Evolutionary conservation across 768 basidiomycete species (phyloP), one percentile per base, ranked within the genome.

Genomic region (Favolaschia claudopus): DNA sequence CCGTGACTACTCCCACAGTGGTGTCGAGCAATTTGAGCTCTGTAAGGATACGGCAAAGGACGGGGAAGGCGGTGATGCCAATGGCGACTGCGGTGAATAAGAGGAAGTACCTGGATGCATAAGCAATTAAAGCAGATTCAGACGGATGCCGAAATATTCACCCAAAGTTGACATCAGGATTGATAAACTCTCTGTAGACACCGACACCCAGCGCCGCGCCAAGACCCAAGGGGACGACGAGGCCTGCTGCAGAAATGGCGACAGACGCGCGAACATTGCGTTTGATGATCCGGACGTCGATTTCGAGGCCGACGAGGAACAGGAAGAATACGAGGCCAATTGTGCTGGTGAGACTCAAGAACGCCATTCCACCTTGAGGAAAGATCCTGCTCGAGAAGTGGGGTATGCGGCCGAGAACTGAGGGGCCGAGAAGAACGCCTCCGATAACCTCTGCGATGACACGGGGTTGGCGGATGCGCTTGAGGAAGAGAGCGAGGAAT

Each of bases 371-470:
- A 5, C 51, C 67, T 0, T 67, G 42, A 0, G 89, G 88, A 72
- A 90, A 91, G 61, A 92, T 88, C 36, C 72, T 67, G 8, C 73
- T 45, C n/a, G 74, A 79, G 76, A 95, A 96, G 34, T 79, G 70
- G 0, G 91, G 93, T 57, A 95, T 93, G 25, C 85, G 86, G 3
- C 93, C 93, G 83, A 93, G 86, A 10, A 91, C 84, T 0, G 85
- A 80, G 1, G 86, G 86, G 37, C 95, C 95, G 12, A 98, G 82
- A 20, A 98, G 67, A 63, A 99, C 87, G 20, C 96, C 96, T 0
- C 89, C 93, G 53, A 98, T 85, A 58, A 97, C 90, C 72, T 98
- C 96, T 37, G 95, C 88, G 49, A 97, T 94, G 58, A 98, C 96
- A n/a, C 89, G 82, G 2, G 96, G 96, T 68, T 98, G 96, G 31